Percentiles rank a stretch among this genome's conserved stretches.
These are phyloP conservation scores for Cladobotryum mycophilum DNA, from an alignment of 2,329 filamentous ascomycete genomes.

Conservation along the genomic window DNA sequence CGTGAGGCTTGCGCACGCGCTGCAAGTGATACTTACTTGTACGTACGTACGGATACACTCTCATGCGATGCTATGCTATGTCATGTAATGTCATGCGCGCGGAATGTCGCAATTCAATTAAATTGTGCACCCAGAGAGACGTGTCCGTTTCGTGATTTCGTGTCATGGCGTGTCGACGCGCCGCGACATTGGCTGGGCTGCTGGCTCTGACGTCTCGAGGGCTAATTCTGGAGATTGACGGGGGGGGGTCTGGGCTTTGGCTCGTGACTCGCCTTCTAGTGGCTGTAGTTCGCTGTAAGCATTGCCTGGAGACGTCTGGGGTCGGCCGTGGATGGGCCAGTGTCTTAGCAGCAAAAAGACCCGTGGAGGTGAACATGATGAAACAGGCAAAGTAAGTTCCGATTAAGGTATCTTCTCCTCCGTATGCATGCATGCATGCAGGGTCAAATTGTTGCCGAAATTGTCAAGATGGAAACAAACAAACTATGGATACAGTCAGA, in stretches of 20 bases:
- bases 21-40: constrained; percentile 7
- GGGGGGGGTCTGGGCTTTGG: not conserved
- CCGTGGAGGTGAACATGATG: too few relatives aligned
- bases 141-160: constrained; percentile 42
- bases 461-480: not conserved
- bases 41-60: not conserved
- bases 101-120: constrained; percentile 26
- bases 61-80: constrained; percentile 1
- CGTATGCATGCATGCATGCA: too few relatives aligned
- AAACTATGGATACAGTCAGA: too few relatives aligned
- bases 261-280: too few relatives aligned
- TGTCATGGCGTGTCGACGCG: constrained; percentile 26
- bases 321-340: too few relatives aligned
- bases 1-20: constrained; percentile 2
- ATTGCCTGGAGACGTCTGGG: too few relatives aligned
- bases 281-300: too few relatives aligned
- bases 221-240: too few relatives aligned
- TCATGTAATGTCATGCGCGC: constrained; percentile 9
- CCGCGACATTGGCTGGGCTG: constrained; percentile 4
- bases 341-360: too few relatives aligned
- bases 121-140: constrained; percentile 21
- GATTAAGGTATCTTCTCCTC: too few relatives aligned
- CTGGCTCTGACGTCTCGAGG: not conserved
- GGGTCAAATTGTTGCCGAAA: not conserved
- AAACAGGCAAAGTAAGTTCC: too few relatives aligned